phyloP scores from a whole-genome alignment of 371 early-diverging fungal species.

The Apophysomyces sp. region DNA sequence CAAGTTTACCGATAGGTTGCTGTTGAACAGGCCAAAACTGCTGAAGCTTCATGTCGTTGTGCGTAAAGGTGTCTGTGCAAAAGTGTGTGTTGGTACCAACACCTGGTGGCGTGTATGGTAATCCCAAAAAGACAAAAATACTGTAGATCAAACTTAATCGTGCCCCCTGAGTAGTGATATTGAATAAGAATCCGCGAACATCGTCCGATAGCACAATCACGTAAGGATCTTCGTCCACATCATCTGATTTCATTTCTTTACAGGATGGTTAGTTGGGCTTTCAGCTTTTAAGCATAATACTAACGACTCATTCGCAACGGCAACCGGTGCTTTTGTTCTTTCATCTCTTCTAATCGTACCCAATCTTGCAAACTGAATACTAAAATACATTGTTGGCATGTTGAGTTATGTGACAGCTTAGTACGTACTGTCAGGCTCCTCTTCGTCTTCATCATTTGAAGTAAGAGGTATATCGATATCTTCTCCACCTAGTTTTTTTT shows the following conservation, averaged over 20 bases:
- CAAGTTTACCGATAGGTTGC: neutral
- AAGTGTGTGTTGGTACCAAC: slow-evolving; percentile 52
- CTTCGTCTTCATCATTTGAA: slow-evolving; percentile 12
- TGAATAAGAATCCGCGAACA: slow-evolving; percentile 59
- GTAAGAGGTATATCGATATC: slow-evolving; percentile 1
- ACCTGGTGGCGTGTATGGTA: slow-evolving; percentile 52
- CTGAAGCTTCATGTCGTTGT: slow-evolving; percentile 40
- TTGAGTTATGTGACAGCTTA: neutral
- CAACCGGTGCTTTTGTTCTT: slow-evolving; percentile 19
- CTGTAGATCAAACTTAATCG: slow-evolving; percentile 46
- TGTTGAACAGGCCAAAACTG: slow-evolving; percentile 34
- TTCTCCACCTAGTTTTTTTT: slow-evolving; percentile 7
- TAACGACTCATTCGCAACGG: slow-evolving; percentile 29
- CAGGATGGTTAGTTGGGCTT: neutral
- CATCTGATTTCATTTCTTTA: slow-evolving; percentile 21
- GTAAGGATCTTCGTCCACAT: slow-evolving; percentile 67
- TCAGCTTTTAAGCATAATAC: slow-evolving; percentile 4
- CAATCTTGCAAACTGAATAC: slow-evolving; percentile 22
- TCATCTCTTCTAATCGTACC: slow-evolving; percentile 16
- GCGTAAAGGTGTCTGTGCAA: slow-evolving; percentile 56
- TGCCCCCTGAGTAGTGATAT: slow-evolving; percentile 41
- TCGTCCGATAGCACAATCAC: slow-evolving; percentile 75
- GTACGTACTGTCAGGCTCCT: slow-evolving; percentile 2
- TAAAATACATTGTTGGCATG: neutral
- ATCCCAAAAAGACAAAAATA: slow-evolving; percentile 52